Base-by-base conservation (phyloP, 805 yeast genomes). In the Pichia cabralensis region DNA sequence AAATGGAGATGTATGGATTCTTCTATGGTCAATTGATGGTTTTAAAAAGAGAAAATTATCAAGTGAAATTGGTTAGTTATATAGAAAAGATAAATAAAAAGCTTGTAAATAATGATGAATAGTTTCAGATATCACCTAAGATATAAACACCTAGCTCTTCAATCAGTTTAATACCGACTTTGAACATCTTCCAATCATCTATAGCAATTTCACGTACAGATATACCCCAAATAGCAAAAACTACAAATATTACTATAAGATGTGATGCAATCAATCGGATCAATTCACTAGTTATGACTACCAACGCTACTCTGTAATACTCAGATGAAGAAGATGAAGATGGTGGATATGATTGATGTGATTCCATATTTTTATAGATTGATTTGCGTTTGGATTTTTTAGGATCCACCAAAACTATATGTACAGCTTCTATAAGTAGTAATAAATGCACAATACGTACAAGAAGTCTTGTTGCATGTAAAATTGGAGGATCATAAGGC, bases 401-500 rank as follows among this genome's bases (percentile, higher is more conserved):
- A 5, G 40, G 40, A 23, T 48, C 39, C 20, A 55, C 39, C 9
- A 56, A 36, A 8, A 55, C 50, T n/a, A 54, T 53, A 32, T 56
- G 53, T 10, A 58, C 33, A 4, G 55, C 60, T 30, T 58, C 61
- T 7, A 58, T 43, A 8, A 56, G 42, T 19, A 58, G 46, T 8
- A 54, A 47, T 11, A 52, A 32, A 35, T 58, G 56, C 12, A 58
- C 49, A 4, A 55, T 36, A 20, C 55, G 53, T 8, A 58, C 56
- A n/a, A 53, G 39, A 19, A 49, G 45, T 34, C 60, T 47, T 1
- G 62, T 59, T 24, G 57, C 41, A 27, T 54, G 50, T 25, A 59
- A 78, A 3, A 80, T 64, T 1, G 79, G 65, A n/a, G 81, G 71
- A 50, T 92, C 96, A 50, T 92, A 92, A 1, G 95, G 92, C 99